Conservation (phyloP, 306 rosid genomes). For the Erythrophleum fordii region DNA sequence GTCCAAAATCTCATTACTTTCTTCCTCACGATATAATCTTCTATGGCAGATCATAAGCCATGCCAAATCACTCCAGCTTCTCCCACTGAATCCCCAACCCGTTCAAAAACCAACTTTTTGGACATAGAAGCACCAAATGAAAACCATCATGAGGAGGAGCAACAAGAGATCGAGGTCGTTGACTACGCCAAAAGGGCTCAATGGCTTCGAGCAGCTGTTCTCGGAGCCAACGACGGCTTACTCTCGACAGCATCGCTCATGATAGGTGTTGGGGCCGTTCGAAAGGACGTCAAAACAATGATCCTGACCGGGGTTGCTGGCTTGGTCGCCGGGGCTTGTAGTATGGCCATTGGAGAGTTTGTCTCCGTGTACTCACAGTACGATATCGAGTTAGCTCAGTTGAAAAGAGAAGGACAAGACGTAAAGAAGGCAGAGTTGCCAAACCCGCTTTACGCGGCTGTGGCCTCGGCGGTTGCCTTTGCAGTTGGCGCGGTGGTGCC, state of each 20-base stretch:
- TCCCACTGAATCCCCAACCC: background rate
- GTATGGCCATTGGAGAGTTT: slow-evolving; percentile 57
- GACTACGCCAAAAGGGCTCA: slow-evolving; percentile 52
- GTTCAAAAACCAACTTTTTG: background rate
- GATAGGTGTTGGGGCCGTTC: slow-evolving; percentile 56
- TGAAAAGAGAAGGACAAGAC: slow-evolving; percentile 31
- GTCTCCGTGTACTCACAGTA: slow-evolving; percentile 52
- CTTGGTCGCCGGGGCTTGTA: slow-evolving; percentile 46
- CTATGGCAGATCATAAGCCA: slow-evolving; percentile 36
- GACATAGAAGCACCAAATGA: slow-evolving; percentile 12
- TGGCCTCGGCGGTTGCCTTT: slow-evolving; percentile 44
- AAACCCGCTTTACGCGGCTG: slow-evolving; percentile 38
- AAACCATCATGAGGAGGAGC: background rate
- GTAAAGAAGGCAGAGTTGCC: slow-evolving; percentile 35
- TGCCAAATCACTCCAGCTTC: background rate
- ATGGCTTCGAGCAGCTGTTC: slow-evolving; percentile 50
- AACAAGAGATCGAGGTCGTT: slow-evolving; percentile 7
- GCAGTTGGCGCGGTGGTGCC: slow-evolving; percentile 42
- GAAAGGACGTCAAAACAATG: slow-evolving; percentile 45
- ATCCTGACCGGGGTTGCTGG: slow-evolving; percentile 50
- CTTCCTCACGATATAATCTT: background rate
- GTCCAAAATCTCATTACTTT: background rate
- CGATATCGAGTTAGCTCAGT: slow-evolving; percentile 46
- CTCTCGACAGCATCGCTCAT: slow-evolving; percentile 51
- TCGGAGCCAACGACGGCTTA: slow-evolving; percentile 55